Percentiles rank a stretch among this genome's conserved stretches.
Conservation (phyloP, 352 stramenopile species). For the Globisporangium spiculum region DNA sequence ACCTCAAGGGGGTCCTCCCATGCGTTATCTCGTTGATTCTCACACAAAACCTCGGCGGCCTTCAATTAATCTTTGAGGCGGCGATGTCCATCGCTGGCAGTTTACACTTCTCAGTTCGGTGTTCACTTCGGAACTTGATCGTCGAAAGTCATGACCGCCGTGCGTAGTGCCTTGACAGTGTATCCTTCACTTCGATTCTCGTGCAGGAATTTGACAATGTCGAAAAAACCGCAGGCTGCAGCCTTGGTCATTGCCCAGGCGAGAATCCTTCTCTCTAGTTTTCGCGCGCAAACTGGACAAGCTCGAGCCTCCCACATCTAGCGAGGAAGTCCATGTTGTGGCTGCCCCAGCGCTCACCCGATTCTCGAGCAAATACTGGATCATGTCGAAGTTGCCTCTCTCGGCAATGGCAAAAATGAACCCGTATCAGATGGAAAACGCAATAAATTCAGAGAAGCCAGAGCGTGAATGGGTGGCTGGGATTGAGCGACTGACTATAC, state of each 20-base stretch:
- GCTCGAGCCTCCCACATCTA: neutral
- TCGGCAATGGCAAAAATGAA: neutral
- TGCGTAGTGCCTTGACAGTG: neutral
- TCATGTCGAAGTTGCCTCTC: neutral
- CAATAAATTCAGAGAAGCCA: neutral
- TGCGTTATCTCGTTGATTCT: too few relatives aligned
- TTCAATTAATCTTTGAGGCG: too few relatives aligned
- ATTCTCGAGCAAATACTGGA: slow-evolving; percentile 1
- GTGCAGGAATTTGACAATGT: neutral
- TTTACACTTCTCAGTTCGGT: neutral
- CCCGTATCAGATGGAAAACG: neutral
- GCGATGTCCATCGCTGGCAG: neutral
- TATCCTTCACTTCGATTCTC: neutral
- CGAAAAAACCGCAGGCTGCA: neutral
- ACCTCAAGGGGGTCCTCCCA: too few relatives aligned
- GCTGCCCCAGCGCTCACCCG: neutral
- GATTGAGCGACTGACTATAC: neutral
- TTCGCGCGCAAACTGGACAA: neutral
- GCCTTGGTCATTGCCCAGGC: neutral
- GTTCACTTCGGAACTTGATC: neutral
- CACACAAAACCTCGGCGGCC: too few relatives aligned
- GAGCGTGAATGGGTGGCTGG: neutral
- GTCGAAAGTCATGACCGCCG: too few relatives aligned
- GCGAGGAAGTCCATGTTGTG: neutral
- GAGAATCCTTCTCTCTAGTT: neutral